Evolutionary conservation across 371 early-diverging fungal genomes (phyloP).

Genomic region (Scutellospora calospora): DNA sequence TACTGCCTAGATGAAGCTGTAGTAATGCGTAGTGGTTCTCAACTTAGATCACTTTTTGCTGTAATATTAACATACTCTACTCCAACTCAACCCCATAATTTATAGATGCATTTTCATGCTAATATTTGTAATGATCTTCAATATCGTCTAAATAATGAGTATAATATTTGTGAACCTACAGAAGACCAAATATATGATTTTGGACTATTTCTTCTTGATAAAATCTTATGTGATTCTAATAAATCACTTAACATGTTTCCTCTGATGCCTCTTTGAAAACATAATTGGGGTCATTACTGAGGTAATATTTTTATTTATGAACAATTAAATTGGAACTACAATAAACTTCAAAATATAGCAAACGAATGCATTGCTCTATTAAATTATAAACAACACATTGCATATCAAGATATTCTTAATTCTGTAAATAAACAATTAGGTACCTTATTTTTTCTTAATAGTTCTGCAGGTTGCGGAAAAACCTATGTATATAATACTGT

Average conservation of each 20-base stretch:
- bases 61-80: neutral
- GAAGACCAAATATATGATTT: neutral
- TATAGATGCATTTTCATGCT: neutral
- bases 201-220: neutral
- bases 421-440: neutral
- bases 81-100: neutral
- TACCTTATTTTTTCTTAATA: conserved; percentile 44
- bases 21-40: neutral
- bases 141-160: neutral
- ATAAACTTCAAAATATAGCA: neutral
- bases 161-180: neutral
- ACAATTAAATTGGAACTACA: neutral
- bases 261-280: neutral
- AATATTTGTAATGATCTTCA: neutral
- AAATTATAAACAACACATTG: neutral
- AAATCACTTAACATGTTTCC: neutral
- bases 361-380: neutral
- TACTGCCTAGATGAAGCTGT: conserved; percentile 5
- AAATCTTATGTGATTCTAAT: neutral
- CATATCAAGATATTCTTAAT: neutral
- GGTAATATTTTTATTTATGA: neutral
- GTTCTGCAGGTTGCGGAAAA: conserved; percentile 44
- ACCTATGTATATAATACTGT: conserved; percentile 25
- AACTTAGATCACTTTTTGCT: neutral
- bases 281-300: neutral